phyloP scores from a whole-genome alignment of 805 yeast genomes.

The Nakazawaea siamensis region DNA sequence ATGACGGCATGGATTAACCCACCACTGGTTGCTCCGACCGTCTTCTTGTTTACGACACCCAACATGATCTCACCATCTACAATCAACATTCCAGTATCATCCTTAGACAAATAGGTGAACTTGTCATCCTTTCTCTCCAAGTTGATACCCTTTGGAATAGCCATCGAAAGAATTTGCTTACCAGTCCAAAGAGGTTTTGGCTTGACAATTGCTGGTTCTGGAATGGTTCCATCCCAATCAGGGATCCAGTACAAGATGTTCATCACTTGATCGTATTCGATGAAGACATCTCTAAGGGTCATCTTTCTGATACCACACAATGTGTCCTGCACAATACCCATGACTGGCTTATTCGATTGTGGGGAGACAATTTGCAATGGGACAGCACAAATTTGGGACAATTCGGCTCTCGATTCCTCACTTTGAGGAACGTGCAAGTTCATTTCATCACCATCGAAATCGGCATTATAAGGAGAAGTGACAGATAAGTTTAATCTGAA shows the following conservation, averaged over 20 bases:
- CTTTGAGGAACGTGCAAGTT: slow-evolving; percentile 98
- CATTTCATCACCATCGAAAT: slow-evolving; percentile 99
- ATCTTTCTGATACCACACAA: slow-evolving; percentile 94
- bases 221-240: slow-evolving; percentile 96
- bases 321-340: slow-evolving; percentile 99
- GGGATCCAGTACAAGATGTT: slow-evolving; percentile 97
- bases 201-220: slow-evolving; percentile 87
- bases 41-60: slow-evolving; percentile 97
- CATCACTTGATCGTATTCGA: slow-evolving; percentile 92
- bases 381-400: slow-evolving; percentile 91
- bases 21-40: slow-evolving; percentile 98
- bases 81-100: slow-evolving; percentile 92
- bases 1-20: slow-evolving; percentile 96
- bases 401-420: slow-evolving; percentile 94
- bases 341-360: slow-evolving; percentile 96
- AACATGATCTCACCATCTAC: slow-evolving; percentile 94
- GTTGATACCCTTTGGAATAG: slow-evolving; percentile 94
- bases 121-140: slow-evolving; percentile 90
- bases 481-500: slow-evolving; percentile 94
- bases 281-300: slow-evolving; percentile 83
- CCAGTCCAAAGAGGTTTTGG: slow-evolving; percentile 98
- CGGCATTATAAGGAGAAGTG: slow-evolving; percentile 99
- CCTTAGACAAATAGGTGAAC: slow-evolving; percentile 73
- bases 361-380: slow-evolving; percentile 98
- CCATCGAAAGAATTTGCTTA: slow-evolving; percentile 85